phyloP scores from a whole-genome alignment of 2,329 filamentous ascomycete genomes.

The Hymenoscyphus salicellus region DNA sequence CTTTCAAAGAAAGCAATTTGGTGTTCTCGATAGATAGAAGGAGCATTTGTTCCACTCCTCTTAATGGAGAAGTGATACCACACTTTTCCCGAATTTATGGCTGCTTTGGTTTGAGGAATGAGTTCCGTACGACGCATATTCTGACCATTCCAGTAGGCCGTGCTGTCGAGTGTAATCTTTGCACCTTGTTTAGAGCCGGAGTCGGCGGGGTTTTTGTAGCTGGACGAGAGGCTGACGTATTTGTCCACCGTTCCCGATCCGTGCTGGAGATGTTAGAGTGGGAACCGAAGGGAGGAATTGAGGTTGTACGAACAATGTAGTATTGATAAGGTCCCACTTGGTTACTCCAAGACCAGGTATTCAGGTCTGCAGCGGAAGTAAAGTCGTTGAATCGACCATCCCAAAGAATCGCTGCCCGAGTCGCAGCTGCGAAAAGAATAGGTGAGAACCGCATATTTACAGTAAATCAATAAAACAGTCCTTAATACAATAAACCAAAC shows the following conservation, averaged over 20 bases:
- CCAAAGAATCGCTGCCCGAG: constrained; percentile 51
- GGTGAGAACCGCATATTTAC: constrained; percentile 28
- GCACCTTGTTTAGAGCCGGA: constrained; percentile 59
- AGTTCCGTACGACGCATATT: constrained; percentile 71
- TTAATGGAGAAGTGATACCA: constrained; percentile 71
- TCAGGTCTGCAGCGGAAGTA: constrained; percentile 51
- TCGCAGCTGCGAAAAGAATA: constrained; percentile 25
- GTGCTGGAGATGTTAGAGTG: constrained; percentile 41
- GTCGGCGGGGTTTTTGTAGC: constrained; percentile 53
- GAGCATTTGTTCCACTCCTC: constrained; percentile 57
- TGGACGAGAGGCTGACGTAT: constrained; percentile 46
- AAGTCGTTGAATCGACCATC: constrained; percentile 65
- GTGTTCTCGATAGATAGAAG: constrained; percentile 61
- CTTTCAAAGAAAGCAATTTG: constrained; percentile 62
- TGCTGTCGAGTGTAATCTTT: constrained; percentile 63
- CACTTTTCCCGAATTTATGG: constrained; percentile 62
- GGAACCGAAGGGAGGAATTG: not conserved
- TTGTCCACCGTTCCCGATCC: constrained; percentile 45
- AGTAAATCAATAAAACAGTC: not conserved
- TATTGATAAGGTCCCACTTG: constrained; percentile 70
- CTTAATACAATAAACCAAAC: not conserved
- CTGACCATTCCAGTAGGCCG: constrained; percentile 69
- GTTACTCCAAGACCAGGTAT: constrained; percentile 65
- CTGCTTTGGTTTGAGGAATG: constrained; percentile 65
- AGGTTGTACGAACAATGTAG: constrained; percentile 52